These are phyloP conservation scores for Carex littledalei DNA, from an alignment of 176 grass and related monocot species.

Conservation along the genomic window DNA sequence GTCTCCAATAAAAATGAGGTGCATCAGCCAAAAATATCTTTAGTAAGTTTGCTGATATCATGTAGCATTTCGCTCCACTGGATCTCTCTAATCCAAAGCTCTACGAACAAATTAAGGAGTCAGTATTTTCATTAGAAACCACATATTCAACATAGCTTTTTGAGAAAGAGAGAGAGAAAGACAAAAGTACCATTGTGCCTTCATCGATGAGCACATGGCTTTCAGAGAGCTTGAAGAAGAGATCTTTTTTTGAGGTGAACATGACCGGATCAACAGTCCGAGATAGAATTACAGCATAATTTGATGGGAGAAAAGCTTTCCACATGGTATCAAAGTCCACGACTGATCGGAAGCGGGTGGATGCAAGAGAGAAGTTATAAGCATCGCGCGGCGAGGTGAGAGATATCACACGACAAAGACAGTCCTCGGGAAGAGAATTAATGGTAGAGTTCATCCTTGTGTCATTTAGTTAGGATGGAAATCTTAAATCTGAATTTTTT, in stretches of 20 bases:
- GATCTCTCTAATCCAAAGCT: conserved; percentile 51
- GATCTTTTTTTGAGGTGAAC: conserved; percentile 45
- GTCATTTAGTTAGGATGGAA: too few species aligned
- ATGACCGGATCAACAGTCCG: conserved; percentile 15
- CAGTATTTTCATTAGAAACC: neutral
- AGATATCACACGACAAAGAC: conserved; percentile 52
- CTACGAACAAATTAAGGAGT: neutral
- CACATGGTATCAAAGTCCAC: conserved; percentile 57
- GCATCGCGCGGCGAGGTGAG: conserved; percentile 50
- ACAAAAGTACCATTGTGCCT: conserved; percentile 38
- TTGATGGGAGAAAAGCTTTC: conserved; percentile 42
- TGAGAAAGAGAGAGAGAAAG: neutral
- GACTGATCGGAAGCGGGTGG: conserved; percentile 40
- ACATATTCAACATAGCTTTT: neutral
- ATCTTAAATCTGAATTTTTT: too few species aligned
- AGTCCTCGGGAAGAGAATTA: conserved; percentile 48
- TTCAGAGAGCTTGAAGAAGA: conserved; percentile 57
- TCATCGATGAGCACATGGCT: conserved; percentile 50
- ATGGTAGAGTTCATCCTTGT: conserved; percentile 21
- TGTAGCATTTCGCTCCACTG: conserved; percentile 60
- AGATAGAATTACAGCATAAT: conserved; percentile 34
- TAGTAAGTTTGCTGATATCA: conserved; percentile 65
- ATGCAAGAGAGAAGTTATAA: conserved; percentile 40
- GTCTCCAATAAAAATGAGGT: conserved; percentile 30
- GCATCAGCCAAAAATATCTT: conserved; percentile 38